Evolutionary conservation across 2,329 filamentous ascomycete species (phyloP).

Genomic region (Ophiostoma sp.): DNA sequence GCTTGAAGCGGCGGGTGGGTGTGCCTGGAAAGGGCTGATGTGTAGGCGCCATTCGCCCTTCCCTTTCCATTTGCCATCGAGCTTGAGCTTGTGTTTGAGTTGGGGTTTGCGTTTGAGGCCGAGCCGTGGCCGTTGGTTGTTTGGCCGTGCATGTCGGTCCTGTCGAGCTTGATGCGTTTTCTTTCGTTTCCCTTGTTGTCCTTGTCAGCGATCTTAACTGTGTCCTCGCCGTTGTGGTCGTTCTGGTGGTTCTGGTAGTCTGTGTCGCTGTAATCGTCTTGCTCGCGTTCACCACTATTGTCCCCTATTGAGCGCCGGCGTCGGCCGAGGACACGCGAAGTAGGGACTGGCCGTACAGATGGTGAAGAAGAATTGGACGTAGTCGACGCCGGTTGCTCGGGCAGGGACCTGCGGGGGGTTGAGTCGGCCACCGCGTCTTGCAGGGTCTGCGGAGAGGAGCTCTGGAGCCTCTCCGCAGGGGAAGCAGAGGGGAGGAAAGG

Average conservation of each 20-base stretch:
- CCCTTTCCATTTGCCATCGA: slow-evolving; percentile 32
- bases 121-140: neutral
- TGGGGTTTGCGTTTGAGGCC: neutral
- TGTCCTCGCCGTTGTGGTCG: neutral
- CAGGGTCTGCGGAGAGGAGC: slow-evolving; percentile 25
- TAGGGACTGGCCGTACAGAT: neutral
- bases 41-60: neutral
- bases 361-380: neutral
- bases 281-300: slow-evolving; percentile 29
- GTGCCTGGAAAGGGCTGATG: neutral
- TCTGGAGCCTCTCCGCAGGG: slow-evolving; percentile 27
- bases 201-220: neutral
- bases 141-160: neutral
- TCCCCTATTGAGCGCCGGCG: slow-evolving; percentile 47
- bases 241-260: neutral
- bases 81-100: neutral
- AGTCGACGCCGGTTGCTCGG: slow-evolving; percentile 22
- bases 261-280: slow-evolving; percentile 21
- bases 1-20: neutral
- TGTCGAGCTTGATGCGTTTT: slow-evolving; percentile 12
- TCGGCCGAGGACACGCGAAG: slow-evolving; percentile 48
- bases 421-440: slow-evolving; percentile 28
- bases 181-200: slow-evolving; percentile 6
- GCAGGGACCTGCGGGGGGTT: slow-evolving; percentile 26
- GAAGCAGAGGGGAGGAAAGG: slow-evolving; percentile 11